Base-by-base conservation (phyloP, 1,284 basidiomycete species). In the Mixia osmundae region DNA sequence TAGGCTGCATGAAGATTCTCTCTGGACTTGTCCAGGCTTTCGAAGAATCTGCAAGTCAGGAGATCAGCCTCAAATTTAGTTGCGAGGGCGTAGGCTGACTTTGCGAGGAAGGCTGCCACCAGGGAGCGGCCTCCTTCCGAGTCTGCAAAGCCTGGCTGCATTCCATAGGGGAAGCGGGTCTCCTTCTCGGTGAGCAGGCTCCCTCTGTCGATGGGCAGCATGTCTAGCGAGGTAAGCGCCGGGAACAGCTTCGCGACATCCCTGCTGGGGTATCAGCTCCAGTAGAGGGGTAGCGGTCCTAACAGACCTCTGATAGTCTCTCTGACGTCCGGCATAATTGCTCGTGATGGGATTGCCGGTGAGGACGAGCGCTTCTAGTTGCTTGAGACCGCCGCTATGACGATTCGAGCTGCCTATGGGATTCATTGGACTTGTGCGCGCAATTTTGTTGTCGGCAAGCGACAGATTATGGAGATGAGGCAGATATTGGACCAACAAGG, bases 261-360 rank as follows among this genome's bases (percentile, higher is more conserved):
- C 49, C 74, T 87, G 51, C 15, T 50, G 45, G 37, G 49, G 30
- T 12, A 38, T 42, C 29, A 51, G 39, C 41, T 50, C 41, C 44
- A 44, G 28, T 44, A 43, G 23, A 42, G 42, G 41, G 39, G 40
- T n/a, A 35, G 35, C 16, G 46, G 34, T 23, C 40, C 44, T 1
- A 39, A 57, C 65, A 49, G 45, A 75, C 78, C 67, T 66, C 57
- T 70, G 66, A 54, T 76, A 72, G 33, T 65, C 58, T 68, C 36
- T 65, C 57, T 44, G 66, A 61, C 35, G 67, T 60, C 36, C 75
- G 71, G 25, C 62, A 50, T 20, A 74, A 69, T 37, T 72, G 66
- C 30, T n/a, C n/a, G n/a, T n/a, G n/a, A 89, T 46, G 2, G 80
- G 82, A 50, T 85, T 89, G 16, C 74, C 79, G 7, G 65, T 59